Evolutionary conservation across 1,284 basidiomycete genomes (phyloP), one percentile per base, ranked within the genome.

Genomic region (Peniophora sp.): DNA sequence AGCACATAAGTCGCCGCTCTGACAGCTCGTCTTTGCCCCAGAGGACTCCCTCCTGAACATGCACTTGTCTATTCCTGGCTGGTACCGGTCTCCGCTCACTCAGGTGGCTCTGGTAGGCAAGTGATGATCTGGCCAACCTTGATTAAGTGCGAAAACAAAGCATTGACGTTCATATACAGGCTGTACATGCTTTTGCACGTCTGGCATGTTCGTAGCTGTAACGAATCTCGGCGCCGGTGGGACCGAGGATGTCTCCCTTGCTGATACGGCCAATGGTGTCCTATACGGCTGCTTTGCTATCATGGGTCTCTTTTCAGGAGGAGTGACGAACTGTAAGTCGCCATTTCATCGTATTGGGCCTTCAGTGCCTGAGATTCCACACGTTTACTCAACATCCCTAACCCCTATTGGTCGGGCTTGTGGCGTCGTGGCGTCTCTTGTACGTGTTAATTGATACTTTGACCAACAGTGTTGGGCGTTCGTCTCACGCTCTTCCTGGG

Each of bases 201-300:
- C 70, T 24, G 77, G 78, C 51, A 72, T 78, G 68, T 79, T 74
- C 69, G 72, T 69, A 51, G 76, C 76, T n/a, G 63, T 76, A 39
- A 63, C 64, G 48, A 72, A 71, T 59, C 61, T 76, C 39, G 73
- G 73, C 52, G 74, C 73, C 9, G 74, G 72, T 58, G 74, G 74
- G 44, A 64, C 65, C 1, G 65, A 72, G 55, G 69, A 75, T 53
- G 60, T 71, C 47, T 53, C 64, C 3, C 66, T 74, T 27, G 66
- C 66, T 17, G 70, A 73, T 58, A 73, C 60, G 20, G 63, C 70
- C 17, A 71, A 74, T 56, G 66, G 64, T 53, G 68, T 74, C 17
- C 65, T 75, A 27, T 75, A 76, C 56, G 73, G 65, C 39, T 53
- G 60, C 53, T 76, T 75, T 55, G 66, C 71, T 39, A 39, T 79